These are phyloP conservation scores for Trametes maxima DNA, from an alignment of 768 basidiomycete species.

Conservation along the genomic window DNA sequence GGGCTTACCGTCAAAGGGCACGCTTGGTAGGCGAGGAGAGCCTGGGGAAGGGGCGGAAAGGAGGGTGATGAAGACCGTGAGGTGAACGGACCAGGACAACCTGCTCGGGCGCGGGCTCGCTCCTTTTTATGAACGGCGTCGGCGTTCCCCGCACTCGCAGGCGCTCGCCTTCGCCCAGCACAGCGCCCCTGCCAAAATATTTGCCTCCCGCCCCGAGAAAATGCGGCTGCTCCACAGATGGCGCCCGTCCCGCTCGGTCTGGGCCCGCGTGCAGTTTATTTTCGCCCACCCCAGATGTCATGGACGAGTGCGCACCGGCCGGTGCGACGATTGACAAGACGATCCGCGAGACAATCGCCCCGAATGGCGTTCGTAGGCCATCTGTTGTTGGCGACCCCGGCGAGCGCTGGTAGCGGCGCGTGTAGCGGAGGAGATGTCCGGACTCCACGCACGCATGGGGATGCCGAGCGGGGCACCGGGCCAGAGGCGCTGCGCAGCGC, in stretches of 20 bases:
- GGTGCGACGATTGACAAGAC: too few species aligned
- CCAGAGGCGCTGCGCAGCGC: background rate
- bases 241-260: too few species aligned
- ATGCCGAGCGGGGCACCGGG: background rate
- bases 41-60: constrained; percentile 12
- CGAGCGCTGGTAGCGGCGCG: too few species aligned
- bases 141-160: constrained; percentile 8
- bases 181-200: constrained; percentile 2
- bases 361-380: too few species aligned
- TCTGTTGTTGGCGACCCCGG: too few species aligned
- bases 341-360: too few species aligned
- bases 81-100: constrained; percentile 19
- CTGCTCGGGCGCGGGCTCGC: background rate
- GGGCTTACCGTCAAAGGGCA: constrained; percentile 28
- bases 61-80: constrained; percentile 29
- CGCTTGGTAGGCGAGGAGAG: constrained; percentile 21
- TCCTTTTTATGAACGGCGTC: constrained; percentile 13
- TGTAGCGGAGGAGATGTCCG: background rate
- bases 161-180: background rate
- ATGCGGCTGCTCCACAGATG: background rate
- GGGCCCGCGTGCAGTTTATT: too few species aligned
- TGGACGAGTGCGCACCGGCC: too few species aligned
- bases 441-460: background rate
- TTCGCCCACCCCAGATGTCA: too few species aligned
- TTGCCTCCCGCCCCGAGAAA: constrained; percentile 1